These are phyloP conservation scores for Sclerotinia borealis DNA, from an alignment of 2,329 filamentous ascomycete genomes.

Conservation along the genomic window DNA sequence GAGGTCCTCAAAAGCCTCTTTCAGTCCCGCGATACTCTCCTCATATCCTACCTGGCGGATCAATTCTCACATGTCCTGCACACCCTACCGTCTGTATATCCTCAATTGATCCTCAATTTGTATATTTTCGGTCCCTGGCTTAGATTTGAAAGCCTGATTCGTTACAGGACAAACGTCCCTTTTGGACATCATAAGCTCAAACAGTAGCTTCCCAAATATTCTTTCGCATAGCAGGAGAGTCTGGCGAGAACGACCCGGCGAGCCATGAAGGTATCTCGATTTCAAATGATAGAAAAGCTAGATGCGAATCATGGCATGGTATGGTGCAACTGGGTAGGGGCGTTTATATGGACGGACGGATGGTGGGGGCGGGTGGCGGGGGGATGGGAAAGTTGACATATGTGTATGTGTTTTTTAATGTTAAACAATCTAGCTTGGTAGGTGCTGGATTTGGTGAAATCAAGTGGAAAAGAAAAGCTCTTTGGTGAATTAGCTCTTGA, in stretches of 20 bases:
- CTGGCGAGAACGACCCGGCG: not conserved
- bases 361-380: not conserved
- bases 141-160: not conserved
- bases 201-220: not conserved
- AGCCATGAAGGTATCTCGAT: not conserved
- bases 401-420: not conserved
- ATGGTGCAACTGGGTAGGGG: not conserved
- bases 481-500: not conserved
- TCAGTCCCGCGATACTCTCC: not conserved
- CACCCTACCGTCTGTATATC: no score
- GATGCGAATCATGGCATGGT: conserved; percentile 5
- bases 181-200: conserved; percentile 2
- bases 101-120: conserved; percentile 6
- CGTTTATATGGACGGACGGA: not conserved
- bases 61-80: not conserved
- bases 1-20: not conserved
- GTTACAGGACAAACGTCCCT: not conserved
- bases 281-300: not conserved
- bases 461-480: not conserved
- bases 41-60: not conserved
- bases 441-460: not conserved
- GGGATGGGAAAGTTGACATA: not conserved
- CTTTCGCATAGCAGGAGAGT: not conserved
- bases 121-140: conserved; percentile 5
- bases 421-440: not conserved